Evolutionary conservation across 2,329 filamentous ascomycete genomes (phyloP), one percentile per base, ranked within the genome.

Genomic region (Hirsutella thompsonii): DNA sequence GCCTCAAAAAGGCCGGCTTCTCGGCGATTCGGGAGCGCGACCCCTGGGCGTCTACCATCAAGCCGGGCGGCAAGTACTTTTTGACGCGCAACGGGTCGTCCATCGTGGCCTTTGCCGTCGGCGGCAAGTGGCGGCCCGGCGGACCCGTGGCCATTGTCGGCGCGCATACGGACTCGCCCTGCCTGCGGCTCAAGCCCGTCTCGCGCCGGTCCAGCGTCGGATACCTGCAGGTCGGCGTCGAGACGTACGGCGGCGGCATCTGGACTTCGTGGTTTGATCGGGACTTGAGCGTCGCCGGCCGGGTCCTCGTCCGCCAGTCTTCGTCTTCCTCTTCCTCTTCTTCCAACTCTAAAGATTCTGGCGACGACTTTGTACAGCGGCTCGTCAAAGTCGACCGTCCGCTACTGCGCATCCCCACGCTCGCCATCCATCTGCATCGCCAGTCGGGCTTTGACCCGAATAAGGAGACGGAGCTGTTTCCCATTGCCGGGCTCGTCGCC

Each of bases 201-300:
- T 94, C 86, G 56, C 94, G 90, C 66, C 92, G 90, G 66, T 74
- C 76, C 55, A 79, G 76, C 42, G 83, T 84, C 48, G 90, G 90
- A 11, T 98, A 92, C 61, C 65, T 95, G 47, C 92, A 98, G 64
- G 81, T 98, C 43, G 92, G 89, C 40, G 90, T 95, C 39, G 92
- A 98, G 69, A 90, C 87, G 2, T 98, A 98, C 56, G 92, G 92
- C 40, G 92, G 92, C 46, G 92, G 92, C 42, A 81, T 96, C 55
- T 96, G 90, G 90, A 89, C 95, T 63, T 94, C 86, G 37, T 98
- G 83, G 92, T 98, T 98, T 57, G 92, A 98, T 61, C 81, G 92
- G 39, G 92, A 98, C 59, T 68, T 98, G 46, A 83, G 85, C 52
- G 79, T 96, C 41, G 92, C 92, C 26, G 92, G 92, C 8, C 76